Base-by-base conservation (phyloP, 208 protist genomes). In the Crithidia fasciculata region DNA sequence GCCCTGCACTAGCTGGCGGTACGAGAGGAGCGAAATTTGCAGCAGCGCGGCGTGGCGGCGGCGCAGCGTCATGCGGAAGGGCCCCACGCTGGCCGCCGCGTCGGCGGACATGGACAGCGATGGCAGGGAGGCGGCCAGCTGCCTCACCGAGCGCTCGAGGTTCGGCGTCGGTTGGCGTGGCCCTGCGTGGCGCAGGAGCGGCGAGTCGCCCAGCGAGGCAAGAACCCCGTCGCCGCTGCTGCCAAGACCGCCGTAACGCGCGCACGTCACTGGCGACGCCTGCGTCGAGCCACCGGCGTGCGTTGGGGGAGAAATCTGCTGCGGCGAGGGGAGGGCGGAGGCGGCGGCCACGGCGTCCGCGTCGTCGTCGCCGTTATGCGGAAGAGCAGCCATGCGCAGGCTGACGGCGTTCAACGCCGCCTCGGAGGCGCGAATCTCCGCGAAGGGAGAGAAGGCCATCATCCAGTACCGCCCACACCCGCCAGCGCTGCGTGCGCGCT, bases 21-120 rank as follows among this genome's bases (percentile, higher is more conserved):
- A 53, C 0, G 56, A 37, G 16, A 65, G 43, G 43, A 69, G 61
- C 19, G 15, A 47, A 2, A 69, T 12, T 5, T 39, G 64, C 18
- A 78, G 54, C 37, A 68, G 40, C 59, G 69, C 69, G 3, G 37
- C 58, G 69, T 68, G 69, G 50, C 60, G 69, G n/a, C 69, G 49
- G 37, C 52, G 37, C 8, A 74, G 47, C 39, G 36, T 60, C 15
- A 66, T 18, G 0, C n/a, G 8, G 41, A 68, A 67, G 2, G 69
- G 50, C 16, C 13, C 37, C 39, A 4, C 10, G 3, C 12, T 8
- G 7, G 36, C 8, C 19, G n/a, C 40, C 3, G 16, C 6, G 28
- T 66, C 50, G 3, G 56, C 16, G 1, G 60, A n/a, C 3, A 40
- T 9, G 18, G 58, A 64, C 28, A 65, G 57, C 2, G 68, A 63